These are phyloP conservation scores for Beverwykella pulmonaria DNA, from an alignment of 495 filamentous ascomycete genomes.

Conservation along the genomic window DNA sequence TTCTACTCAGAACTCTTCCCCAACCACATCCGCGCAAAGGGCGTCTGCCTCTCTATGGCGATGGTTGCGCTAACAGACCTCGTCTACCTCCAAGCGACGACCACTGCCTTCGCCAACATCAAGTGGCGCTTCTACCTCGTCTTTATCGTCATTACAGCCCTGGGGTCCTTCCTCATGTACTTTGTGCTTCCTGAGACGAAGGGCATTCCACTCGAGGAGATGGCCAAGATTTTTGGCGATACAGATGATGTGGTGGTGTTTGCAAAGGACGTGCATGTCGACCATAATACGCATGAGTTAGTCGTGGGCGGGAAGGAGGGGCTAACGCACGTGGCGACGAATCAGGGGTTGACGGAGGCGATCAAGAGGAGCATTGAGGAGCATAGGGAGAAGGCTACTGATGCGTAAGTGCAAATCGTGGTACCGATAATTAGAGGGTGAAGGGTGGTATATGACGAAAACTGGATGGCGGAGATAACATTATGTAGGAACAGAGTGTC, in stretches of 20 bases:
- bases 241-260: conserved; percentile 36
- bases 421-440: too few species aligned
- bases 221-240: conserved; percentile 40
- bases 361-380: conserved; percentile 18
- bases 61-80: conserved; percentile 57
- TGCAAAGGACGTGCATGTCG: conserved; percentile 27
- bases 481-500: too few species aligned
- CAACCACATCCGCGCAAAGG: conserved; percentile 64
- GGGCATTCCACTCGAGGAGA: conserved; percentile 46
- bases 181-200: conserved; percentile 59
- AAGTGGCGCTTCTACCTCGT: conserved; percentile 57
- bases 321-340: conserved; percentile 23
- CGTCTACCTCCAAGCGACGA: conserved; percentile 22
- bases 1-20: conserved; percentile 63
- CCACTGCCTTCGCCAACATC: conserved; percentile 51
- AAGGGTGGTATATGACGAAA: too few species aligned
- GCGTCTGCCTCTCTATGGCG: conserved; percentile 64
- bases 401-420: neutral
- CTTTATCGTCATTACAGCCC: conserved; percentile 51
- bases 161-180: conserved; percentile 62
- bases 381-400: conserved; percentile 11
- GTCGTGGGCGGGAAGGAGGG: conserved; percentile 12
- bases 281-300: conserved; percentile 35
- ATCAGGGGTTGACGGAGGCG: conserved; percentile 18
- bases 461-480: too few species aligned